phyloP scores from a whole-genome alignment of 441 rosid species.

The Euphorbia celastroides region DNA sequence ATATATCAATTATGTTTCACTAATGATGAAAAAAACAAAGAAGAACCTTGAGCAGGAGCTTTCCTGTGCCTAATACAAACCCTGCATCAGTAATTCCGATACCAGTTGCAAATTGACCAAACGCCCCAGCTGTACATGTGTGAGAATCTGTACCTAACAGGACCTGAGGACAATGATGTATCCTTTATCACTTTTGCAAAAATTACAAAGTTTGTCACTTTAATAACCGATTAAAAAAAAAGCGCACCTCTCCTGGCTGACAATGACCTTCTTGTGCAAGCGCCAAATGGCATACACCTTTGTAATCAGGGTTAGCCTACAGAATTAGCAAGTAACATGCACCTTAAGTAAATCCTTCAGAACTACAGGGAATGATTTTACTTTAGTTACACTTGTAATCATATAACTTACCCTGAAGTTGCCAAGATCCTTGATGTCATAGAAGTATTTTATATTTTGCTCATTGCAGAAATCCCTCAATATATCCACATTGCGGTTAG shows the following conservation, averaged over 20 bases:
- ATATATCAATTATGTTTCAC: too few species aligned
- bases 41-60: slow-evolving; percentile 83
- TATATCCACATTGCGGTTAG: slow-evolving; percentile 96
- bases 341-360: background rate
- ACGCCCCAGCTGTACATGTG: slow-evolving; percentile 97
- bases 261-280: slow-evolving; percentile 99
- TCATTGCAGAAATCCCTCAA: slow-evolving; percentile 85
- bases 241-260: slow-evolving; percentile 93
- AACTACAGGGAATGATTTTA: background rate
- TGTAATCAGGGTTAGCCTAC: slow-evolving; percentile 93
- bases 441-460: slow-evolving; percentile 88
- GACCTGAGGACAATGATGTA: slow-evolving; percentile 43
- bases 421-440: slow-evolving; percentile 85
- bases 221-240: background rate
- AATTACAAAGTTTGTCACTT: slow-evolving; percentile 4
- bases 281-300: slow-evolving; percentile 96
- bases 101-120: slow-evolving; percentile 98
- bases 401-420: slow-evolving; percentile 57
- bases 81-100: slow-evolving; percentile 99
- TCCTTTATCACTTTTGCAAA: slow-evolving; percentile 2
- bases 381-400: background rate
- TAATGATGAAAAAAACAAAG: background rate
- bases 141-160: slow-evolving; percentile 92
- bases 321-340: slow-evolving; percentile 16
- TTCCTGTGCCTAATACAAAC: slow-evolving; percentile 86